Conservation (phyloP, 768 basidiomycete species). For the Russula abietina region DNA sequence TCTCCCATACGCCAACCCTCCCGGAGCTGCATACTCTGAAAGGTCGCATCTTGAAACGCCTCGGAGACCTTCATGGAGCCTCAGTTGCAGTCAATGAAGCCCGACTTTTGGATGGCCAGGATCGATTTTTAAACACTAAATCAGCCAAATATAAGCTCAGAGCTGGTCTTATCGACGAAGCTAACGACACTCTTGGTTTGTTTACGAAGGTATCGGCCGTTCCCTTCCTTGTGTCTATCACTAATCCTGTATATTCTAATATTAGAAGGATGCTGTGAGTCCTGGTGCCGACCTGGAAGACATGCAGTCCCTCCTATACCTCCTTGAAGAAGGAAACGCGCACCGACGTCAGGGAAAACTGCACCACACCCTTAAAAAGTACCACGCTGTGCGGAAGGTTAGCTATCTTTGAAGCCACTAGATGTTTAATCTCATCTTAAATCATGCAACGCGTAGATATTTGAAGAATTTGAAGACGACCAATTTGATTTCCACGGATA, state of each 20-base stretch:
- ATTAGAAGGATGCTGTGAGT: slow-evolving; percentile 75
- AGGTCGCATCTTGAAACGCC: slow-evolving; percentile 79
- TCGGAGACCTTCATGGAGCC: slow-evolving; percentile 73
- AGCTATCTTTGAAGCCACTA: slow-evolving; percentile 18
- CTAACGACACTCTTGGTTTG: slow-evolving; percentile 64
- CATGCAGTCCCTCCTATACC: slow-evolving; percentile 89
- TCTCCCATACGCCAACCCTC: slow-evolving; percentile 85
- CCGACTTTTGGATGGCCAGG: slow-evolving; percentile 82
- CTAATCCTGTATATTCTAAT: neutral
- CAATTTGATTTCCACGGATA: slow-evolving; percentile 99
- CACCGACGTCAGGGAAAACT: slow-evolving; percentile 58
- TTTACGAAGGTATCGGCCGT: slow-evolving; percentile 73
- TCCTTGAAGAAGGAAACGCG: slow-evolving; percentile 75
- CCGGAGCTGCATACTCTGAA: slow-evolving; percentile 83
- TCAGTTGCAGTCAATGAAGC: slow-evolving; percentile 76
- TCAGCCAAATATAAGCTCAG: slow-evolving; percentile 84
- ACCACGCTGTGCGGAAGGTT: slow-evolving; percentile 69
- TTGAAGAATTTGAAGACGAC: slow-evolving; percentile 86
- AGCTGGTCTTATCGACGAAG: slow-evolving; percentile 74
- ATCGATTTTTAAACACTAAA: slow-evolving; percentile 92
- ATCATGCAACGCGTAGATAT: slow-evolving; percentile 44
- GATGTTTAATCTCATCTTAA: neutral
- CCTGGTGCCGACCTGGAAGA: slow-evolving; percentile 83
- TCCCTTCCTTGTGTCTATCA: neutral
- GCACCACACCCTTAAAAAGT: slow-evolving; percentile 81